Evolutionary conservation across 2,329 filamentous ascomycete species (phyloP).

Genomic region (Beauveria scarabaeidicola): DNA sequence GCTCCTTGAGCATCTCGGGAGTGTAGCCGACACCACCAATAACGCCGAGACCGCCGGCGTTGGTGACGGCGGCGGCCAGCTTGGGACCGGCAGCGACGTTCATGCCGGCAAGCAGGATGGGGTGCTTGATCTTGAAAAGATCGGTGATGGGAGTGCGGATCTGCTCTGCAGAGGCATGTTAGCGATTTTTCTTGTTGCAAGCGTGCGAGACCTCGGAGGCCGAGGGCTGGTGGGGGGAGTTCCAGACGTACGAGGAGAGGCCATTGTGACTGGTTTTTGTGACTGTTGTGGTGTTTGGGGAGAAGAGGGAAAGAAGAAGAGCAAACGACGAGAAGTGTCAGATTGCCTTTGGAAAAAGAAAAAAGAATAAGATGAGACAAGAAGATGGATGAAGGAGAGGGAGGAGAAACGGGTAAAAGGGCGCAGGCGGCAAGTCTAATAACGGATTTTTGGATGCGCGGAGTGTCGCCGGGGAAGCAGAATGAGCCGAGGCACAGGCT

Average conservation of each 20-base stretch:
- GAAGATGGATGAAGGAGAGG: slow-evolving; percentile 10
- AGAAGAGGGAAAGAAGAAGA: not conserved
- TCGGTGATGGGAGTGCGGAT: slow-evolving; percentile 89
- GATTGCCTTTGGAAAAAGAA: not conserved
- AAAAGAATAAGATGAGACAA: slow-evolving; percentile 10
- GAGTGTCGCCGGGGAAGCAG: not conserved
- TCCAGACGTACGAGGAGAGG: slow-evolving; percentile 9
- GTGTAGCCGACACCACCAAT: slow-evolving; percentile 95
- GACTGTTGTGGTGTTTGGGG: not conserved
- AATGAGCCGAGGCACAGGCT: slow-evolving; percentile 12
- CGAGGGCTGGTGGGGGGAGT: not conserved
- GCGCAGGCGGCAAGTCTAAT: slow-evolving; percentile 5
- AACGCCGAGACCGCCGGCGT: slow-evolving; percentile 92
- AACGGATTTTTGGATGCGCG: slow-evolving; percentile 5
- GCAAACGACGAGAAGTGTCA: not conserved
- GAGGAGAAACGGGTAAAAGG: not conserved
- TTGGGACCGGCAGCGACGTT: slow-evolving; percentile 96
- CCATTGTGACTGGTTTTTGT: slow-evolving; percentile 7
- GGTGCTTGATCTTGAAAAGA: slow-evolving; percentile 96
- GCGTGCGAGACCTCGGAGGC: not conserved
- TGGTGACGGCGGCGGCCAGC: slow-evolving; percentile 92
- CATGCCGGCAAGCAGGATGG: slow-evolving; percentile 93
- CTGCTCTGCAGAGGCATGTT: slow-evolving; percentile 26
- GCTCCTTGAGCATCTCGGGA: slow-evolving; percentile 91
- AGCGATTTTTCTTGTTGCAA: not conserved